phyloP scores from a whole-genome alignment of 352 stramenopile genomes.

The Blastocystis sp. region DNA sequence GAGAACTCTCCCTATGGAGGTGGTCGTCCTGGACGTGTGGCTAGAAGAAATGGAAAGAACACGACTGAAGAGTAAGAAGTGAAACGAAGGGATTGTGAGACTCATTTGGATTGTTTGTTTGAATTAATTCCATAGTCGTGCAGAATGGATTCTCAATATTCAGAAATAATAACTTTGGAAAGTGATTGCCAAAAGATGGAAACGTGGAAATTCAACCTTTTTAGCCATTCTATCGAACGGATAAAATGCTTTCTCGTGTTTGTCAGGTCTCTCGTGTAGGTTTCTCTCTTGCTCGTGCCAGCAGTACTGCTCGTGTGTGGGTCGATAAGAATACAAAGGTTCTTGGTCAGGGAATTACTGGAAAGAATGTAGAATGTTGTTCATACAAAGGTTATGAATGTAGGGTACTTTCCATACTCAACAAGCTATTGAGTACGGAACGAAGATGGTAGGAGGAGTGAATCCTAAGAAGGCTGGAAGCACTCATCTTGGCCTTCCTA shows the following conservation, averaged over 20 bases:
- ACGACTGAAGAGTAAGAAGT: background rate
- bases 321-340: slow-evolving; percentile 98
- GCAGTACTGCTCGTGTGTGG: slow-evolving; percentile 90
- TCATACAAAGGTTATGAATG: slow-evolving; percentile 23
- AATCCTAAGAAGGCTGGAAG: slow-evolving; percentile 94
- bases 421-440: slow-evolving; percentile 96
- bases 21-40: background rate
- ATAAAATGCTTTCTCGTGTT: slow-evolving; percentile 22
- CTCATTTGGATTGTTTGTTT: slow-evolving; percentile 3
- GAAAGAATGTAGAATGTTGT: slow-evolving; percentile 82
- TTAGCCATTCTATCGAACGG: background rate
- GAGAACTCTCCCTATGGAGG: no score
- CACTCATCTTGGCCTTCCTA: slow-evolving; percentile 90
- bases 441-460: slow-evolving; percentile 96
- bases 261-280: slow-evolving; percentile 7
- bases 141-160: background rate
- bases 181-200: background rate
- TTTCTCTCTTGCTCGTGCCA: slow-evolving; percentile 41
- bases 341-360: slow-evolving; percentile 98
- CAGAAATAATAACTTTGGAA: background rate
- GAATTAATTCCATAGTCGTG: background rate
- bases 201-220: background rate
- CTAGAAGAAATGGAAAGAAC: background rate
- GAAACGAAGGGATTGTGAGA: background rate
- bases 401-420: slow-evolving; percentile 95